Conservation (phyloP, 768 basidiomycete genomes). For the Crepidotus variabilis region DNA sequence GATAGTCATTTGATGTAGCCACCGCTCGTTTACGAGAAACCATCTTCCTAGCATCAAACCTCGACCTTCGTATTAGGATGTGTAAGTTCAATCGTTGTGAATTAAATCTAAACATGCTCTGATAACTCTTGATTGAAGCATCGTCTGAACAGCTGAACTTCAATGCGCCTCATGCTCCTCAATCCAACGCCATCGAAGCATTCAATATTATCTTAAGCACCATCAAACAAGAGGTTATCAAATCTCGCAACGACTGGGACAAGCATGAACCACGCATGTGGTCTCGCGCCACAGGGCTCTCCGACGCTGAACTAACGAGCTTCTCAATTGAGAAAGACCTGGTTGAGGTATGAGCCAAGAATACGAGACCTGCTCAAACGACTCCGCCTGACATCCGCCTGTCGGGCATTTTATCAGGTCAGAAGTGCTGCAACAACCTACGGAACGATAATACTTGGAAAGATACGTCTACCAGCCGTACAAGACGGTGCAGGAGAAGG, state of each 20-base stretch:
- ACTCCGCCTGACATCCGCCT: conserved; percentile 35
- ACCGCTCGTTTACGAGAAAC: background rate
- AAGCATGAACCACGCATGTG: conserved; percentile 72
- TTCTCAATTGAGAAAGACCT: conserved; percentile 48
- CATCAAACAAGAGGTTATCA: conserved; percentile 65
- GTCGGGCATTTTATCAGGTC: conserved; percentile 25
- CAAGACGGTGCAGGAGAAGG: conserved; percentile 61
- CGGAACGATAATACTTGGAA: conserved; percentile 72
- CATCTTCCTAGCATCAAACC: background rate
- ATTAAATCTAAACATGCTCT: background rate
- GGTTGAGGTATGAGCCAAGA: conserved; percentile 37
- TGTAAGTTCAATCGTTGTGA: too few relatives aligned
- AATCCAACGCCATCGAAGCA: conserved; percentile 57
- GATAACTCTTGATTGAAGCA: conserved; percentile 34
- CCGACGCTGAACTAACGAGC: conserved; percentile 46
- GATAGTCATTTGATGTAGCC: background rate
- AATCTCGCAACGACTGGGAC: conserved; percentile 69
- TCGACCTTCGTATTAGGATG: too few relatives aligned
- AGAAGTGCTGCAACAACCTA: conserved; percentile 59
- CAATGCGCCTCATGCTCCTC: conserved; percentile 59
- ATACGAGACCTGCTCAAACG: background rate
- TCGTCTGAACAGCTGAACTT: conserved; percentile 52
- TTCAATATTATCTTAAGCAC: conserved; percentile 49
- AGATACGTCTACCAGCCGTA: conserved; percentile 68
- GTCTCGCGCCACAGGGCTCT: conserved; percentile 49